Base-by-base conservation (phyloP, 2,329 filamentous ascomycete genomes). In the Pseudohalonectria lignicola region DNA sequence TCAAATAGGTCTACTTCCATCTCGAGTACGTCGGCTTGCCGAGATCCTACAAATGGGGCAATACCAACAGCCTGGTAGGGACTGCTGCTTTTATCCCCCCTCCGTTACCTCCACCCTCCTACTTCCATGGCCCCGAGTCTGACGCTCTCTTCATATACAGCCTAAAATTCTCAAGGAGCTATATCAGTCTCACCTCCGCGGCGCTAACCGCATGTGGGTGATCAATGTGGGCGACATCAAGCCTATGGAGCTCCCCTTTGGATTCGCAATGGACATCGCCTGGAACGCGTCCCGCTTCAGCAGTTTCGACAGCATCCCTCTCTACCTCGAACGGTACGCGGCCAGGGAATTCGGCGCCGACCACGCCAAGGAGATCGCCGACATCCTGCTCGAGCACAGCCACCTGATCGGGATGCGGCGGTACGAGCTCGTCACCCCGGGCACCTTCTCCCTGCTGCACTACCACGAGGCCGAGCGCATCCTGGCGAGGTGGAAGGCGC, bases 181-280 rank as follows among this genome's bases (percentile, higher is more conserved):
- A 64, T 64, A 68, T 43, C 60, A 76, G 37, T 71, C 77, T 2
- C 71, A 77, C 39, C 62, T 73, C 18, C 66, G 74, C 30, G 61
- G 73, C 3, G 76, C 74, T 4, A 64, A 71, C 44, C 62, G 70
- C 15, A 76, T 82, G 43, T 82, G 76, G 77, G 67, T 81, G 31
- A 74, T 79, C 46, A 82, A 82, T 44, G 73, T 81, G 16, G 77
- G 76, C 30, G 77, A 82, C 48, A 63, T 82, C 43, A 82, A 81
- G 56, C 72, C 73, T 1, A 61, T 76, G 4, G 63, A 82, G 58
- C 64, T 82, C 13, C 76, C 78, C 16, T 75, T 82, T 50, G 74
- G 64, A 49, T 77, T 82, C 53, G 82, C 77, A 59, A 61, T 83
- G 44, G 77, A 82, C 45, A 63, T 83, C 43, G 79, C 76, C 2